Conservation (phyloP, 176 grass and related monocot genomes). For the Chloris gayana region DNA sequence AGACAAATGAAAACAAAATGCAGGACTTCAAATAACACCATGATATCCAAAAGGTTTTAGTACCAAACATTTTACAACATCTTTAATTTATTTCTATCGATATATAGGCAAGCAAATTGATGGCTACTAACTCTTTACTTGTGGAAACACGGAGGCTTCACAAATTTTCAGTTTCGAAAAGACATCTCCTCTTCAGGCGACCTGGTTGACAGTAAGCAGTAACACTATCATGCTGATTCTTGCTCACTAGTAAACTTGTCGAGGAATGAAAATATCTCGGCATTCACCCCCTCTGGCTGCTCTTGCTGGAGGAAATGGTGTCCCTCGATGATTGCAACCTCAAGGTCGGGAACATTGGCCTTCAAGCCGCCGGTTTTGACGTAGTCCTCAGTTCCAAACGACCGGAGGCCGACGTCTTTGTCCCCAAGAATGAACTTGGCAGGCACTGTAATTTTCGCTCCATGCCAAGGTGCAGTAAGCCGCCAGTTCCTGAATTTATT, state of each 20-base stretch:
- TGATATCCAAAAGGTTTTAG: not conserved
- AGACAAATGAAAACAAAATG: not conserved
- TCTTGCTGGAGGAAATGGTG: slow-evolving; percentile 72
- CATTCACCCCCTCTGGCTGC: slow-evolving; percentile 48
- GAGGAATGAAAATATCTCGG: slow-evolving; percentile 59
- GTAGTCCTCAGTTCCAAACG: slow-evolving; percentile 33
- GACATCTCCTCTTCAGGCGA: too few relatives aligned
- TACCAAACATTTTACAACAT: not conserved
- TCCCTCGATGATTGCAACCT: slow-evolving; percentile 49
- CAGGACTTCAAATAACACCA: not conserved
- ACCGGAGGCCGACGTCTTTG: slow-evolving; percentile 46
- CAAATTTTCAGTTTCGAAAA: too few relatives aligned
- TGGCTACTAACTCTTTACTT: not conserved
- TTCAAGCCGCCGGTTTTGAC: slow-evolving; percentile 49
- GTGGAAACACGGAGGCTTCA: too few relatives aligned
- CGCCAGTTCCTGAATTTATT: slow-evolving; percentile 50
- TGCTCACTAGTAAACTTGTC: slow-evolving; percentile 12
- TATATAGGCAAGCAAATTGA: not conserved
- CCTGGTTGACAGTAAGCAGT: too few relatives aligned
- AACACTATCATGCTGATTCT: not conserved
- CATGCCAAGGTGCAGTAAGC: slow-evolving; percentile 59
- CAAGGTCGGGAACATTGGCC: slow-evolving; percentile 46
- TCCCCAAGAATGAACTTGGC: slow-evolving; percentile 51
- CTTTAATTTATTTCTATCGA: not conserved
- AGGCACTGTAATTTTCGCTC: slow-evolving; percentile 50